Conservation (phyloP, 805 yeast genomes). For the Deakozyma indianensis region DNA sequence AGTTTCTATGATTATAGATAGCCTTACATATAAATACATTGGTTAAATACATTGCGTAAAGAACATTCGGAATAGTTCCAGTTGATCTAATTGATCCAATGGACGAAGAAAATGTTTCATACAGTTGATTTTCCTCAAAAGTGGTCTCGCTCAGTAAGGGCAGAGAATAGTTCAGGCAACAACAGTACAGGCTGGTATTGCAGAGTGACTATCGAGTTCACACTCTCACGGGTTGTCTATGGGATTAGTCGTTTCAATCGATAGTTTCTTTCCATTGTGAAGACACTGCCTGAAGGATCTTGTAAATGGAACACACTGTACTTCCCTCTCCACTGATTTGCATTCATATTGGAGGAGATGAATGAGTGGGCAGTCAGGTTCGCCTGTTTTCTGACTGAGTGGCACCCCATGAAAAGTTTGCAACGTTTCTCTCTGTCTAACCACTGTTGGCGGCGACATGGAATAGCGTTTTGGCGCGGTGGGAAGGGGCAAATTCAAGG, state of each 20-base stretch:
- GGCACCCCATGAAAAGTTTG: not conserved
- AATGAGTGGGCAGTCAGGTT: not conserved
- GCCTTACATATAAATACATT: too few species aligned
- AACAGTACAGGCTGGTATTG: too few species aligned
- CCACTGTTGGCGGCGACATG: not conserved
- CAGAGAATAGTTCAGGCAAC: too few species aligned
- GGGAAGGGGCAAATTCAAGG: too few species aligned
- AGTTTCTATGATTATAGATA: too few species aligned
- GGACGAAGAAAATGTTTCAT: too few species aligned
- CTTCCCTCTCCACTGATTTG: not conserved
- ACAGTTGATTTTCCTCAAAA: too few species aligned
- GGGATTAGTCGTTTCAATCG: not conserved
- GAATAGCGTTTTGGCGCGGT: not conserved
- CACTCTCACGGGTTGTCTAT: not conserved
- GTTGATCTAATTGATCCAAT: too few species aligned
- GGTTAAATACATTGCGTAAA: too few species aligned
- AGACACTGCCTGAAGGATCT: not conserved
- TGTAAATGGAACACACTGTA: not conserved
- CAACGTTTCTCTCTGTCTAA: not conserved
- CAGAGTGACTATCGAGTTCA: too few species aligned
- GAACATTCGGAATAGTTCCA: too few species aligned
- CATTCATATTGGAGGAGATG: slow-evolving; percentile 1
- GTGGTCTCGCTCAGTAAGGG: too few species aligned
- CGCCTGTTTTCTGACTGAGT: not conserved
- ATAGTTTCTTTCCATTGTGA: not conserved